Conservation (phyloP, 768 basidiomycete species). For the Phanerodontia chrysosporium region DNA sequence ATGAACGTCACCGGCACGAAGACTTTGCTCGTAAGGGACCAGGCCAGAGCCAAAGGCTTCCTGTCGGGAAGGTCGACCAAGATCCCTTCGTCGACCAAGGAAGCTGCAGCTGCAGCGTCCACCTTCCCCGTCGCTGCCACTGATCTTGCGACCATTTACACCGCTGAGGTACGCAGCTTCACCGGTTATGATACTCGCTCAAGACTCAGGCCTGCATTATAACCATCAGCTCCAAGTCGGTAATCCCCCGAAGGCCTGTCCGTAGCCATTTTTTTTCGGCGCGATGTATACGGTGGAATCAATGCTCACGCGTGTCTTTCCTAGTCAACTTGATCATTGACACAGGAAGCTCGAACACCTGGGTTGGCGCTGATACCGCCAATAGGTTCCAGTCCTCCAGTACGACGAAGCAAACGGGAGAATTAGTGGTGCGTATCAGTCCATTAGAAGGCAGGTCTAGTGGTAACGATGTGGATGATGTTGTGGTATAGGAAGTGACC, state of each 20-base stretch:
- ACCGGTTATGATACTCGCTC: no score
- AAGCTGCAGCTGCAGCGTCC: not conserved
- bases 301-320: no score
- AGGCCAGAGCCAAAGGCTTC: not conserved
- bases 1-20: conserved; percentile 4
- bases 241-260: conserved; percentile 5
- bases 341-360: conserved; percentile 9
- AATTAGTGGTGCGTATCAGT: not conserved
- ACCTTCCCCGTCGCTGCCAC: not conserved
- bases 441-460: no score
- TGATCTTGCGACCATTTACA: conserved; percentile 5
- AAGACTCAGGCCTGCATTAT: no score
- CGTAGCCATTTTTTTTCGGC: no score
- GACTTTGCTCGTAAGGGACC: conserved; percentile 3
- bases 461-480: no score
- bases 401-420: not conserved
- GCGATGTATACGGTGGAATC: no score
- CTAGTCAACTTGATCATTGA: conserved; percentile 8
- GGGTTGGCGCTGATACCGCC: not conserved
- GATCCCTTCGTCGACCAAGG: not conserved
- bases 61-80: not conserved
- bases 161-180: conserved; percentile 10
- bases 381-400: not conserved
- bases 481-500: conserved; percentile 52
- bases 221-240: conserved; percentile 5